These are phyloP conservation scores for Fusarium sambucinum DNA, from an alignment of 2,329 filamentous ascomycete species.

Conservation along the genomic window DNA sequence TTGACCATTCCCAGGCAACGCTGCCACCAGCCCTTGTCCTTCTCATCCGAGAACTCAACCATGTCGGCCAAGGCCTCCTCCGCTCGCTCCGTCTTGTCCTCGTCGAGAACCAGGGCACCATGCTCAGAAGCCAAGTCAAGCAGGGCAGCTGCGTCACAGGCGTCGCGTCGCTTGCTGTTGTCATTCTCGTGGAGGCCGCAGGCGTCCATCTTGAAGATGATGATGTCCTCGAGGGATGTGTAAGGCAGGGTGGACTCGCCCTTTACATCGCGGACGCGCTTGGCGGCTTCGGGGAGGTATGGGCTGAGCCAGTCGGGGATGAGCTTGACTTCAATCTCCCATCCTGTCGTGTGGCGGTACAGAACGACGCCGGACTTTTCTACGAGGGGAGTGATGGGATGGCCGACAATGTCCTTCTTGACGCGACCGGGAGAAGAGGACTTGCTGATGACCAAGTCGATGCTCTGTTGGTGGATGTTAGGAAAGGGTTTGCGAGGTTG, in stretches of 20 bases:
- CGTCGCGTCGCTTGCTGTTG: conserved; percentile 46
- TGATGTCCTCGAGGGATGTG: conserved; percentile 45
- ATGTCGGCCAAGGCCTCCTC: conserved; percentile 46
- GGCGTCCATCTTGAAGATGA: conserved; percentile 49
- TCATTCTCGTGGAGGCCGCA: conserved; percentile 47
- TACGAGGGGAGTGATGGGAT: conserved; percentile 48
- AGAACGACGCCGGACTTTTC: conserved; percentile 45
- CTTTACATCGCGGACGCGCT: conserved; percentile 39
- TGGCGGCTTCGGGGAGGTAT: conserved; percentile 45
- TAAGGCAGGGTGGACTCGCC: conserved; percentile 43
- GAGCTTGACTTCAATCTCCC: conserved; percentile 49
- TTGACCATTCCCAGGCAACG: conserved; percentile 43
- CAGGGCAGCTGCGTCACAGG: conserved; percentile 45
- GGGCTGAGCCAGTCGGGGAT: conserved; percentile 50
- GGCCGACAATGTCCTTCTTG: conserved; percentile 47
- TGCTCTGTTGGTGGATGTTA: conserved; percentile 38
- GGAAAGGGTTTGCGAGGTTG: background rate
- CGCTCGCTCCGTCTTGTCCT: conserved; percentile 45
- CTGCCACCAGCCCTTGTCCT: conserved; percentile 50
- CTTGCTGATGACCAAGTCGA: conserved; percentile 49
- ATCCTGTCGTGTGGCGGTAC: conserved; percentile 45
- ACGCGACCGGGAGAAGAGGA: conserved; percentile 49
- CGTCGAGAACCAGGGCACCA: conserved; percentile 42
- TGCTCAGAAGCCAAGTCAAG: conserved; percentile 47
- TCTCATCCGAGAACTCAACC: conserved; percentile 44